Conservation (phyloP, 176 grass and related monocot species). For the Cocos nucifera region DNA sequence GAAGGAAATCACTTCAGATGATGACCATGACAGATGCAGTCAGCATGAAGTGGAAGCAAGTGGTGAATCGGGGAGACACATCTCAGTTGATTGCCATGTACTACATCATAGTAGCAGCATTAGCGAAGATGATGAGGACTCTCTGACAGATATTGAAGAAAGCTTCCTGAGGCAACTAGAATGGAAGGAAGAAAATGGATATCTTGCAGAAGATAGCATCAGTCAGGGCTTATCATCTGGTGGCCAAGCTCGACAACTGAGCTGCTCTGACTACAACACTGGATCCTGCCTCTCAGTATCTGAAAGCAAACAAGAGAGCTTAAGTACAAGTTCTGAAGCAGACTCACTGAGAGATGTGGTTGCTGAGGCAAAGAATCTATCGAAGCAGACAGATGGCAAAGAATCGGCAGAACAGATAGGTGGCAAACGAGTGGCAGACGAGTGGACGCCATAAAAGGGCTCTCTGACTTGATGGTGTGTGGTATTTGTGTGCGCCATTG, state of each 20-base stretch:
- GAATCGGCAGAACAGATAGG: slow-evolving; percentile 2
- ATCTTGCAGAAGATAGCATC: slow-evolving; percentile 6
- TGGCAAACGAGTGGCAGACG: no score
- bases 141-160: slow-evolving; percentile 40
- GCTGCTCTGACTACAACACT: slow-evolving; percentile 6
- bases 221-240: slow-evolving; percentile 9
- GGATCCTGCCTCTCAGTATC: background rate
- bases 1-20: slow-evolving; percentile 16
- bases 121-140: slow-evolving; percentile 19
- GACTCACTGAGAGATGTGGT: slow-evolving; percentile 17
- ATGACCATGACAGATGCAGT: slow-evolving; percentile 22
- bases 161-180: slow-evolving; percentile 54
- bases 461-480: no score
- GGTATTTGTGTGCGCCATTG: no score
- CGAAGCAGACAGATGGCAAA: slow-evolving; percentile 3
- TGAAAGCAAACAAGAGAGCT: slow-evolving; percentile 10
- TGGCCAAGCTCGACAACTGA: background rate
- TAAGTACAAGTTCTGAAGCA: slow-evolving; percentile 4
- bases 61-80: slow-evolving; percentile 37
- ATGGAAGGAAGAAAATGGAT: slow-evolving; percentile 23
- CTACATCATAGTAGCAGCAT: slow-evolving; percentile 17
- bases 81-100: slow-evolving; percentile 13
- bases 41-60: slow-evolving; percentile 10
- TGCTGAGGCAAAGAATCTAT: slow-evolving; percentile 8
- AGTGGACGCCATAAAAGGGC: no score